Percentiles rank a stretch among this genome's conserved stretches.
These are phyloP conservation scores for Ophiosphaerella narmari DNA, from an alignment of 2,329 filamentous ascomycete genomes.

Conservation along the genomic window DNA sequence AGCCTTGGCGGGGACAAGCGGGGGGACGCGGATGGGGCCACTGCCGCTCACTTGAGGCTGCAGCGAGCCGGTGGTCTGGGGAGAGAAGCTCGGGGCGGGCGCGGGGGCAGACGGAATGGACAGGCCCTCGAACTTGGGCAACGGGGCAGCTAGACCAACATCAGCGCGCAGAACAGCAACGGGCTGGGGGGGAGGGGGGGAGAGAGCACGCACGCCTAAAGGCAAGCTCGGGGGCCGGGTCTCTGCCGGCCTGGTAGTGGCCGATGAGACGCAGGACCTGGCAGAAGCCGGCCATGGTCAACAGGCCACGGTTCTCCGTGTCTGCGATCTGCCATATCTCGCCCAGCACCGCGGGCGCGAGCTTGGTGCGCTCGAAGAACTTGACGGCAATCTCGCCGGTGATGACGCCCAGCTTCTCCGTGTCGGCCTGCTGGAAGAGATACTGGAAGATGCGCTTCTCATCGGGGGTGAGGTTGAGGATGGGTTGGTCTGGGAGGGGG, in stretches of 20 bases:
- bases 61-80: conserved; percentile 42
- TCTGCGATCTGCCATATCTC: conserved; percentile 99
- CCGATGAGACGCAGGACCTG: conserved; percentile 92
- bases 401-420: conserved; percentile 87
- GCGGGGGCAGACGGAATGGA: conserved; percentile 55
- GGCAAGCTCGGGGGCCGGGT: conserved; percentile 80
- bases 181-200: neutral
- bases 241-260: conserved; percentile 86
- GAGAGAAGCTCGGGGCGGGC: conserved; percentile 53
- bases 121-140: conserved; percentile 89
- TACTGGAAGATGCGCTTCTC: conserved; percentile 94
- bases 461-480: conserved; percentile 83
- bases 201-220: conserved; percentile 65
- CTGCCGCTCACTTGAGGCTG: conserved; percentile 48
- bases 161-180: conserved; percentile 19
- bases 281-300: conserved; percentile 91
- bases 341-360: conserved; percentile 83
- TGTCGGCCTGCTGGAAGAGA: conserved; percentile 91
- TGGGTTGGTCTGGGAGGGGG: conserved; percentile 48
- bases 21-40: conserved; percentile 82
- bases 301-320: conserved; percentile 90
- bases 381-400: conserved; percentile 95
- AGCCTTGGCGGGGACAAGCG: conserved; percentile 85
- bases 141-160: conserved; percentile 65
- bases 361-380: conserved; percentile 95